Conservation (phyloP, 2,329 filamentous ascomycete genomes). For the Leptodontidium sp. region DNA sequence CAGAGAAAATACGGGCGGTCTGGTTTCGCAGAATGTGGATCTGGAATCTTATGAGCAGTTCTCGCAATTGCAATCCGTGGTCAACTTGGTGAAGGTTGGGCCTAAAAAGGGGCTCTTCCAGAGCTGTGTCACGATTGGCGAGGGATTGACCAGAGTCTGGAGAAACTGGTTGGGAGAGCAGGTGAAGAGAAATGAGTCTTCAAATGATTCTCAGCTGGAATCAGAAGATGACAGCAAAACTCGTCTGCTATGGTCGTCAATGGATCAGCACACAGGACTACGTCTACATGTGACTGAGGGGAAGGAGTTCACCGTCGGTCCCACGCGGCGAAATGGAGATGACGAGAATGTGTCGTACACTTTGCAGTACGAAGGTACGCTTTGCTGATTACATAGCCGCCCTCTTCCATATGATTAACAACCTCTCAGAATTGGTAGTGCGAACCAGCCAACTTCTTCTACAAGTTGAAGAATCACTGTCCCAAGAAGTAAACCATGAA, state of each 20-base stretch:
- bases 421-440: slow-evolving; percentile 69
- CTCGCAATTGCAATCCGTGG: slow-evolving; percentile 74
- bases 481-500: slow-evolving; percentile 54
- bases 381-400: slow-evolving; percentile 8
- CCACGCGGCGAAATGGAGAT: slow-evolving; percentile 58
- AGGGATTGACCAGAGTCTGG: slow-evolving; percentile 75
- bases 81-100: slow-evolving; percentile 73
- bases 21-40: slow-evolving; percentile 66
- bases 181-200: slow-evolving; percentile 17
- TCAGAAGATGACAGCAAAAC: slow-evolving; percentile 46
- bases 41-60: slow-evolving; percentile 78
- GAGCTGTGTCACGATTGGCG: slow-evolving; percentile 70
- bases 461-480: slow-evolving; percentile 69
- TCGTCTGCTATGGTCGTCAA: slow-evolving; percentile 73
- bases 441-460: slow-evolving; percentile 69
- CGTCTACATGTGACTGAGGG: slow-evolving; percentile 69
- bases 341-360: slow-evolving; percentile 74
- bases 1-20: slow-evolving; percentile 48
- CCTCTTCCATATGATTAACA: slow-evolving; percentile 12
- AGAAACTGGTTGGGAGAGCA: slow-evolving; percentile 70
- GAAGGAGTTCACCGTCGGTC: slow-evolving; percentile 53
- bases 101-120: slow-evolving; percentile 67
- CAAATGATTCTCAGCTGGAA: slow-evolving; percentile 6
- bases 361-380: slow-evolving; percentile 74
- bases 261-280: slow-evolving; percentile 69